Evolutionary conservation across 768 basidiomycete species (phyloP).

Genomic region (Psilocybe sp.): DNA sequence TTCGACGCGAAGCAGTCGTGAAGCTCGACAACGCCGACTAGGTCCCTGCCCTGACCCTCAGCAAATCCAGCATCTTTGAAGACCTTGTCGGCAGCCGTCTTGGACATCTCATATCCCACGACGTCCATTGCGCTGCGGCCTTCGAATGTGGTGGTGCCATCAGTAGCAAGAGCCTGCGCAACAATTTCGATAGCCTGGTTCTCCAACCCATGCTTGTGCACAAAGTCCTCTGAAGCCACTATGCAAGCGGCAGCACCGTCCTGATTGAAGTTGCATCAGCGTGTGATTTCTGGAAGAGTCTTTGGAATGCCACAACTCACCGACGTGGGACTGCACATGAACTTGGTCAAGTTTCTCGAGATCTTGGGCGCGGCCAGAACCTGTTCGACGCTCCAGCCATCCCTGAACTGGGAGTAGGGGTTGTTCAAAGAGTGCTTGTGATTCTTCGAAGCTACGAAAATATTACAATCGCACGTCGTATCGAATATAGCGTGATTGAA

Average conservation of each 20-base stretch:
- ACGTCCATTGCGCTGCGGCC: conserved; percentile 73
- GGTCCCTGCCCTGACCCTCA: conserved; percentile 59
- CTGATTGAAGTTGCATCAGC: conserved; percentile 27
- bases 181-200: conserved; percentile 88
- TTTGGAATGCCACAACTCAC: conserved; percentile 33
- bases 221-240: conserved; percentile 77
- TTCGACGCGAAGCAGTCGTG: conserved; percentile 87
- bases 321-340: conserved; percentile 87
- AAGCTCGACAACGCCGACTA: conserved; percentile 82
- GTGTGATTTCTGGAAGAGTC: conserved; percentile 1
- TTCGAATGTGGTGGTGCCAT: conserved; percentile 62
- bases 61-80: conserved; percentile 71
- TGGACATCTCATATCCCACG: conserved; percentile 79
- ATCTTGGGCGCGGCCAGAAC: conserved; percentile 66
- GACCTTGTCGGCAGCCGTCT: conserved; percentile 61
- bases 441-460: conserved; percentile 70
- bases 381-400: conserved; percentile 74
- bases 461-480: background rate
- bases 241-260: conserved; percentile 78
- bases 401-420: conserved; percentile 83
- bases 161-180: conserved; percentile 63
- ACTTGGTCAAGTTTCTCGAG: conserved; percentile 72
- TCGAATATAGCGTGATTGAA: background rate
- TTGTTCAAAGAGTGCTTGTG: conserved; percentile 81
- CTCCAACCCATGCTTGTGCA: conserved; percentile 66